Base-by-base conservation (phyloP, 2,329 filamentous ascomycete species). In the Pseudogymnoascus sp. region DNA sequence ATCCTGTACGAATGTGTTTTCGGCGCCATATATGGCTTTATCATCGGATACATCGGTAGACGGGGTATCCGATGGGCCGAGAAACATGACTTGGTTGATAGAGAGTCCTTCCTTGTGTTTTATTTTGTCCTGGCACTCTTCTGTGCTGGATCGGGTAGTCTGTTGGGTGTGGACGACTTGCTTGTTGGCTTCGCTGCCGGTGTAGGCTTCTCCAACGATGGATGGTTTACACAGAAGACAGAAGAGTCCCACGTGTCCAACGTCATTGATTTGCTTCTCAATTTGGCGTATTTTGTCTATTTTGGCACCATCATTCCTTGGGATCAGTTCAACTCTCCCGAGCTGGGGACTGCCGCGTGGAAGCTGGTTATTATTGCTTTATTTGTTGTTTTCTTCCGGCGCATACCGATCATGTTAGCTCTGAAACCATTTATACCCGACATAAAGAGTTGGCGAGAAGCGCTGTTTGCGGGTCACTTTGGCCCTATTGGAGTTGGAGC, bases 221-320 rank as follows among this genome's bases (percentile, higher is more conserved):
- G 95, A 68, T 99, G 95, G 95, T 99, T 99, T 71, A 90, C 90
- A 15, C 90, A 97, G 73, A 97, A 97, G 81, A 99, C 95, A 0
- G 95, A 99, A 74, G 95, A 99, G 76, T 93, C 95, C 0, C 95
- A 97, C 74, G 95, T 99, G 9, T 97, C 93, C 75, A 97, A 99
- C 85, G 95, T 99, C 74, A 99, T 99, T 72, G 95, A 99, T 80
- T 77, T 99, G 74, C 80, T 99, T 66, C 87, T 99, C 79, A 99
- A 99, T 76, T 84, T 99, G 86, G 85, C 93, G 2, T 99, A 97
- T 76, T 99, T 99, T 75, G 95, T 99, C 69, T 99, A 95, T 75
- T 89, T 99, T 68, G 95, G 95, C 62, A 91, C 95, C 62, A 97
- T 99, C 75, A 95, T 99, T 66, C 95, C 95, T 1, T 99, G 95